phyloP scores from a whole-genome alignment of 1,284 basidiomycete species.

The Melampsora abietis-canadensis region DNA sequence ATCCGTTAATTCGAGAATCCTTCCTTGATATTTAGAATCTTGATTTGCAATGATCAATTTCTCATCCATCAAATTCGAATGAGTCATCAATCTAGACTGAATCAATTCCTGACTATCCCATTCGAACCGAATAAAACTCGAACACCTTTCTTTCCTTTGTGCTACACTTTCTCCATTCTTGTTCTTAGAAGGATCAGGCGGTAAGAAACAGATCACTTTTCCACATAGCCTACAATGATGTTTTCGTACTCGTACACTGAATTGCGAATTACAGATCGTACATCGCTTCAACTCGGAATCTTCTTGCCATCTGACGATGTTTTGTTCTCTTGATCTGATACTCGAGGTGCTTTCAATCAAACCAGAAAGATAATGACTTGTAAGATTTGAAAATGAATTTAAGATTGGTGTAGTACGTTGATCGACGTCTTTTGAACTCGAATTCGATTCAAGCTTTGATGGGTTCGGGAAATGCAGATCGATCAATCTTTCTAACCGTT shows the following conservation, averaged over 20 bases:
- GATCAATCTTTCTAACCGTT: slow-evolving; percentile 33
- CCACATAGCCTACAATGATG: slow-evolving; percentile 96
- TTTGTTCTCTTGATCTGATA: slow-evolving; percentile 63
- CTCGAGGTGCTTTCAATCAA: not conserved
- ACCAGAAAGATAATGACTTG: not conserved
- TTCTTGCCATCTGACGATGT: slow-evolving; percentile 91
- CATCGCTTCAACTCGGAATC: slow-evolving; percentile 73
- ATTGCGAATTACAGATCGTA: slow-evolving; percentile 59
- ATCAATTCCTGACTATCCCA: slow-evolving; percentile 6
- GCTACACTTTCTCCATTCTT: not conserved
- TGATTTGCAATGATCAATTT: not conserved
- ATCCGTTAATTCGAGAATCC: slow-evolving; percentile 17
- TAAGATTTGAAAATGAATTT: not conserved
- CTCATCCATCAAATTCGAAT: too few species aligned
- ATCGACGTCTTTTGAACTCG: not conserved
- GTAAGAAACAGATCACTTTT: slow-evolving; percentile 83
- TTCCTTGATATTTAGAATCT: not conserved
- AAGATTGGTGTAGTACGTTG: not conserved
- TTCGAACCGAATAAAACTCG: slow-evolving; percentile 26
- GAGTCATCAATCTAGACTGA: too few species aligned
- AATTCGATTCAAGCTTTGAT: not conserved
- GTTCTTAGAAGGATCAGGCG: slow-evolving; percentile 52
- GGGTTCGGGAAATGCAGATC: slow-evolving; percentile 13
- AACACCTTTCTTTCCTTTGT: slow-evolving; percentile 19
- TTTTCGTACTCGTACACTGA: slow-evolving; percentile 85